Evolutionary conservation across 2,329 filamentous ascomycete species (phyloP).

Genomic region (Teratosphaeriaceae sp.): DNA sequence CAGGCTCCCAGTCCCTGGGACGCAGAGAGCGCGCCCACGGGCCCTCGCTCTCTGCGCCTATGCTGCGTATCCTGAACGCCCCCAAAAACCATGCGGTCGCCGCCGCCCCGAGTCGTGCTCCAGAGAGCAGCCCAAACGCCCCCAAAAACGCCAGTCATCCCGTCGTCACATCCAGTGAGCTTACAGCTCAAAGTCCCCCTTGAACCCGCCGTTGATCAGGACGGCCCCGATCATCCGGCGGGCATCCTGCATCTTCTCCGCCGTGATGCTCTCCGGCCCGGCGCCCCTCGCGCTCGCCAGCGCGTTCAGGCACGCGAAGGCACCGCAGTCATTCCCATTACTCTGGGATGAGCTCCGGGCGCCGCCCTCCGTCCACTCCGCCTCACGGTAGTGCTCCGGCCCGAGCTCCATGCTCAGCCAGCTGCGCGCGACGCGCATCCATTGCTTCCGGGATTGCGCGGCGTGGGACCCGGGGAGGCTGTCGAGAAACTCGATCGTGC

Average conservation of each 20-base stretch:
- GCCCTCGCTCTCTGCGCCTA: no score
- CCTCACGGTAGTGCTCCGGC: constrained; percentile 45
- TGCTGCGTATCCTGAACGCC: no score
- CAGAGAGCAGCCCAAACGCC: constrained; percentile 14
- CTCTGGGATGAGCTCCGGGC: constrained; percentile 51
- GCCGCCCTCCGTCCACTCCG: constrained; percentile 56
- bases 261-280: constrained; percentile 14
- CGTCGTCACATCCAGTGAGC: background rate
- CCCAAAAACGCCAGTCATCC: background rate
- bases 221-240: constrained; percentile 55
- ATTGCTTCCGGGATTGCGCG: constrained; percentile 12
- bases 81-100: no score
- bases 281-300: constrained; percentile 55
- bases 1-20: no score
- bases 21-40: no score
- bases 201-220: constrained; percentile 61
- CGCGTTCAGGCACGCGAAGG: constrained; percentile 68
- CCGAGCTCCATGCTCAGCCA: constrained; percentile 56
- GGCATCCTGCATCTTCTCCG: constrained; percentile 19
- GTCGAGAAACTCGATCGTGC: constrained; percentile 63
- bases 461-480: constrained; percentile 46
- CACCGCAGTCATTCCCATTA: constrained; percentile 70
- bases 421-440: constrained; percentile 28
- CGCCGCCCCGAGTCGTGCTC: background rate
- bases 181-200: background rate